These are phyloP conservation scores for Colletotrichum liaoningense DNA, from an alignment of 2,329 filamentous ascomycete genomes.

Conservation along the genomic window DNA sequence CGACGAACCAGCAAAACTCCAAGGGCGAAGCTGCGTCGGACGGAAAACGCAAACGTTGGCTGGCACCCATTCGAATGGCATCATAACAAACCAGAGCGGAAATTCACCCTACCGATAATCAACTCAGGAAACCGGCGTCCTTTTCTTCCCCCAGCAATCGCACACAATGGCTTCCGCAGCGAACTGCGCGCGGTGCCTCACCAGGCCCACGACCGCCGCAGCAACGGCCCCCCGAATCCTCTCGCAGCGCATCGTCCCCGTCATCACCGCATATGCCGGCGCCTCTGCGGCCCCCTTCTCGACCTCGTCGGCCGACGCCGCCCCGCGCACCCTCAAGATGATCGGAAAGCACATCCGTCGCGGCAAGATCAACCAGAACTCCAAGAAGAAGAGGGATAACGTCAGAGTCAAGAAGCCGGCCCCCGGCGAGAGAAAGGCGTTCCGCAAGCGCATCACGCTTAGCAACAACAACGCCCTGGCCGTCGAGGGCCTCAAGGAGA, in stretches of 20 bases:
- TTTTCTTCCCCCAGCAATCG: background rate
- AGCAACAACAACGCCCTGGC: constrained; percentile 94
- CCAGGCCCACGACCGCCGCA: constrained; percentile 46
- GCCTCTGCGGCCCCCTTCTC: constrained; percentile 53
- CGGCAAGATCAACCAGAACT: constrained; percentile 37
- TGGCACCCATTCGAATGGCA: constrained; percentile 16
- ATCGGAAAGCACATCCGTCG: constrained; percentile 37
- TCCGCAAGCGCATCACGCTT: constrained; percentile 89
- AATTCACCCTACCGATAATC: background rate
- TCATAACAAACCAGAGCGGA: constrained; percentile 2
- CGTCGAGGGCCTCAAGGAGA: constrained; percentile 73
- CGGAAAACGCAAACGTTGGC: background rate
- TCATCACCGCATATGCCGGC: constrained; percentile 43
- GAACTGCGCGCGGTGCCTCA: constrained; percentile 56
- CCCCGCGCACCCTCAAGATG: constrained; percentile 29
- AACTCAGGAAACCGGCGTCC: constrained; percentile 33
- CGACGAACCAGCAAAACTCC: constrained; percentile 25
- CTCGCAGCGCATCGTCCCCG: constrained; percentile 47
- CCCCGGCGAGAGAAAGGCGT: constrained; percentile 85
- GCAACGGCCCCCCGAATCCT: constrained; percentile 35
- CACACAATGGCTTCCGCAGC: constrained; percentile 51
- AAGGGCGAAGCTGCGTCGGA: constrained; percentile 29
- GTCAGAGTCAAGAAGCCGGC: constrained; percentile 67
- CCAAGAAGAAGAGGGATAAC: constrained; percentile 60
- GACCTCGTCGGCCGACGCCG: constrained; percentile 46